Conservation (phyloP, 2,329 filamentous ascomycete genomes). For the Paecilomyces dactylethromorphus region DNA sequence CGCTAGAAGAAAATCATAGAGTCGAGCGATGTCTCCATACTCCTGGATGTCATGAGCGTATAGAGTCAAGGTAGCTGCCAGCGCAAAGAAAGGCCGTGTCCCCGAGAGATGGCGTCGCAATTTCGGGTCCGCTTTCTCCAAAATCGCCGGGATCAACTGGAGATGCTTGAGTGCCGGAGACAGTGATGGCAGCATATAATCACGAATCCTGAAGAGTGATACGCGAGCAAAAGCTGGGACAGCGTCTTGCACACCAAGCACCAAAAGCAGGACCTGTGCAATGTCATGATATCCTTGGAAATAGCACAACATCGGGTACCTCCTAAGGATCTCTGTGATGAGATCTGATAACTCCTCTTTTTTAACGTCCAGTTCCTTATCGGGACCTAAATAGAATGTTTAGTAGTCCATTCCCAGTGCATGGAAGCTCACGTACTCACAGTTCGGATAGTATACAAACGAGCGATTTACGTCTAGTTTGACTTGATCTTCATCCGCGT, state of each 20-base stretch:
- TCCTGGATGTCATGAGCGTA: constrained; percentile 94
- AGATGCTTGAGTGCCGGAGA: constrained; percentile 76
- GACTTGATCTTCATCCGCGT: constrained; percentile 86
- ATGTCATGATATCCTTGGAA: constrained; percentile 99
- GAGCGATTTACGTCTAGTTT: constrained; percentile 86
- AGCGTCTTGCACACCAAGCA: constrained; percentile 61
- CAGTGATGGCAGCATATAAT: constrained; percentile 93
- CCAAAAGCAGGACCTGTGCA: constrained; percentile 86
- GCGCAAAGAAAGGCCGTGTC: constrained; percentile 82
- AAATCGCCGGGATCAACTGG: constrained; percentile 75
- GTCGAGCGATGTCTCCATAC: constrained; percentile 77
- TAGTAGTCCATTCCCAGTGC: constrained; percentile 9
- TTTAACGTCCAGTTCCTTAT: constrained; percentile 60
- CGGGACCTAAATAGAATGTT: constrained; percentile 50
- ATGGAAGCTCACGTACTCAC: constrained; percentile 42
- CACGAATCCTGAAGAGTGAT: constrained; percentile 81
- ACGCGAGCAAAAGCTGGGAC: constrained; percentile 66
- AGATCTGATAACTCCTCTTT: constrained; percentile 73
- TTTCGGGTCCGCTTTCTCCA: constrained; percentile 63
- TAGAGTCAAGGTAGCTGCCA: constrained; percentile 89
- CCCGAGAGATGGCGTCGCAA: constrained; percentile 69
- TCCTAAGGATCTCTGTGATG: constrained; percentile 73
- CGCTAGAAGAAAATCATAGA: constrained; percentile 89
- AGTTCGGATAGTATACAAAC: constrained; percentile 91
- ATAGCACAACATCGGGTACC: constrained; percentile 79